Evolutionary conservation across 805 yeast species (phyloP).

Genomic region (Starmerella stellata): DNA sequence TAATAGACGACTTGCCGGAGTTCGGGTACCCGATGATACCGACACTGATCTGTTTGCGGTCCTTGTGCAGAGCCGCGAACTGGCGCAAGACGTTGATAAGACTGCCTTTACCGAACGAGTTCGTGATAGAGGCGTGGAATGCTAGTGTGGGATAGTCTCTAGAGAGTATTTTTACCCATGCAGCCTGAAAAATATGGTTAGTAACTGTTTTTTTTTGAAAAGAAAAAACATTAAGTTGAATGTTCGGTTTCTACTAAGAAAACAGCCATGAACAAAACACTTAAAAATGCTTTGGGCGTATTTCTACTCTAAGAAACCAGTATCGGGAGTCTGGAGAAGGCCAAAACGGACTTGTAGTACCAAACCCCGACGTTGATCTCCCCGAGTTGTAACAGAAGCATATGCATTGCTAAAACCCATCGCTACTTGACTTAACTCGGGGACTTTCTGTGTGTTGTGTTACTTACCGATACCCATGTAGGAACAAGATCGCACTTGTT

Average conservation of each 20-base stretch:
- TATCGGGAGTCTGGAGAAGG: constrained; percentile 22
- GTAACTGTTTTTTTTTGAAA: too few species aligned
- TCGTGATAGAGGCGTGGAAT: constrained; percentile 92
- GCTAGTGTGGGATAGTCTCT: constrained; percentile 88
- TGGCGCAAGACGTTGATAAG: constrained; percentile 84
- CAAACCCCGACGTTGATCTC: constrained; percentile 42
- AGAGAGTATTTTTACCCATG: constrained; percentile 93
- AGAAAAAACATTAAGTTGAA: constrained; percentile 5
- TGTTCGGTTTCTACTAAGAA: constrained; percentile 87
- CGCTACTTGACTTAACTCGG: constrained; percentile 48
- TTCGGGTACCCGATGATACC: constrained; percentile 97
- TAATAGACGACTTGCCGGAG: constrained; percentile 93
- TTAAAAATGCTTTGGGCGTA: too few species aligned
- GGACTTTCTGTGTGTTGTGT: constrained; percentile 23
- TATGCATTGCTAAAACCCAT: constrained; percentile 14
- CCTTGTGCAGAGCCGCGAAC: constrained; percentile 75
- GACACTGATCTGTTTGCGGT: constrained; percentile 88
- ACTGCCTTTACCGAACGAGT: constrained; percentile 95
- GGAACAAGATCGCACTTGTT: constrained; percentile 98
- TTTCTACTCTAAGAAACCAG: constrained; percentile 73
- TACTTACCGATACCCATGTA: constrained; percentile 98
- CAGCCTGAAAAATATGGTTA: constrained; percentile 83
- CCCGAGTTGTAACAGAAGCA: constrained; percentile 98
- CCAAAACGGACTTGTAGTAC: constrained; percentile 32
- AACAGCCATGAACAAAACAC: constrained; percentile 27